Evolutionary conservation across 2,329 filamentous ascomycete genomes (phyloP), one percentile per base, ranked within the genome.

Genomic region (Phaeophleospora eucalypticola): DNA sequence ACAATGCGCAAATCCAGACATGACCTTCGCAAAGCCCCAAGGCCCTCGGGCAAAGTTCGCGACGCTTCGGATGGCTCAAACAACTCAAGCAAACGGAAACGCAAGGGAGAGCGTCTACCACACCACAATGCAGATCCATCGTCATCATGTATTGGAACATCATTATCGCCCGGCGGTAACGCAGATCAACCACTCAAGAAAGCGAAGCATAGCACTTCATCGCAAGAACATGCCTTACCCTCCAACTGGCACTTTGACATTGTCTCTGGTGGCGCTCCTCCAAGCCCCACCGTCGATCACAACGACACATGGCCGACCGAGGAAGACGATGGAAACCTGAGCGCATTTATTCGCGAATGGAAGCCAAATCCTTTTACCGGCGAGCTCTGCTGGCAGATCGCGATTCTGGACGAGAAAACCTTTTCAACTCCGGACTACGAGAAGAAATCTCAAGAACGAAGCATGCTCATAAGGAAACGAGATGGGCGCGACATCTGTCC

Each of bases 161-260:
- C n/a, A n/a, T n/a, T n/a, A n/a, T n/a, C n/a, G n/a, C n/a, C n/a
- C n/a, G n/a, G n/a, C n/a, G 24, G 12, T 12, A 29, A 6, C 12
- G 24, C 7, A 7, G 24, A 29, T 29, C 24, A 29, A 7, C 7
- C 12, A 7, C 7, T 12, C 7, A 29, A 29, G 24, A 29, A 12
- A 29, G 6, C 6, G 7, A 29, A 29, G 12, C 7, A 12, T 12
- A 29, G 24, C 24, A 29, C 24, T 29, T 29, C 24, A 6, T 7
- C 12, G 7, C 7, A 29, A 7, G 24, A 29, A 12, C 7, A 6
- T 7, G 7, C 24, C 12, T 6, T 12, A 29, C 39, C 39, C 8
- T 41, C 20, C 39, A 17, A 41, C 14, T 41, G 39, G 39, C 39
- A 19, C 10, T 41, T 29, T n/a, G 39, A 41, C 21, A 32, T 41